Evolutionary conservation across 2,329 filamentous ascomycete genomes (phyloP).

Genomic region (Magnaporthales sp.): DNA sequence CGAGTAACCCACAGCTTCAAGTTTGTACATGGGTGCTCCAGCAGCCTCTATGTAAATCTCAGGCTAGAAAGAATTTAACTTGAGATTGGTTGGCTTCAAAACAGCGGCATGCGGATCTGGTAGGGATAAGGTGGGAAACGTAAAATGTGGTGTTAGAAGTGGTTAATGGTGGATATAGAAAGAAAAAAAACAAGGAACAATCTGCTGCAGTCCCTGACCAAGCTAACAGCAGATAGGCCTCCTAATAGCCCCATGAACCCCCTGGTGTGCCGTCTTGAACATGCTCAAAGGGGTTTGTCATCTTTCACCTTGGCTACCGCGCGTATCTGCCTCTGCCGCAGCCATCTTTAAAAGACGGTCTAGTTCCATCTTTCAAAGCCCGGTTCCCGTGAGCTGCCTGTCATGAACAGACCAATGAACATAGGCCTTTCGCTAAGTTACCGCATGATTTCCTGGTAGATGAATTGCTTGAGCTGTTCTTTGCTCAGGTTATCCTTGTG

Average conservation of each 20-base stretch:
- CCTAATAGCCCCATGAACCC: not conserved
- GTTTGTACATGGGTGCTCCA: not conserved
- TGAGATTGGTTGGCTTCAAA: not conserved
- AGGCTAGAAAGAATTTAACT: not conserved
- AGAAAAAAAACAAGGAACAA: not conserved
- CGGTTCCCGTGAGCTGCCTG: not conserved
- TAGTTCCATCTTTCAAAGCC: not conserved
- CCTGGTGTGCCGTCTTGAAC: not conserved
- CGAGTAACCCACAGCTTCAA: not conserved
- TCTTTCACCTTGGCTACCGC: not conserved
- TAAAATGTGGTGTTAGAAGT: not conserved
- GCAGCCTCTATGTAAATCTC: not conserved
- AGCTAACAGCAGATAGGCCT: not conserved
- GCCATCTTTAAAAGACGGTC: not conserved
- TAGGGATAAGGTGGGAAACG: not conserved
- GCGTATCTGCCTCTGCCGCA: not conserved
- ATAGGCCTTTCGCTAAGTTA: slow-evolving; percentile 19
- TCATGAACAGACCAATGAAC: not conserved
- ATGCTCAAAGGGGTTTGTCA: not conserved
- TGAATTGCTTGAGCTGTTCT: slow-evolving; percentile 94
- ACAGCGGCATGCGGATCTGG: not conserved
- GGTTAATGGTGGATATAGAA: not conserved
- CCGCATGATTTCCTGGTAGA: slow-evolving; percentile 92
- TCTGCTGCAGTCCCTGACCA: not conserved
- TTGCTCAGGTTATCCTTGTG: slow-evolving; percentile 99